Evolutionary conservation across 2,329 filamentous ascomycete genomes (phyloP), one percentile per base, ranked within the genome.

Genomic region (Monosporascus sp.): DNA sequence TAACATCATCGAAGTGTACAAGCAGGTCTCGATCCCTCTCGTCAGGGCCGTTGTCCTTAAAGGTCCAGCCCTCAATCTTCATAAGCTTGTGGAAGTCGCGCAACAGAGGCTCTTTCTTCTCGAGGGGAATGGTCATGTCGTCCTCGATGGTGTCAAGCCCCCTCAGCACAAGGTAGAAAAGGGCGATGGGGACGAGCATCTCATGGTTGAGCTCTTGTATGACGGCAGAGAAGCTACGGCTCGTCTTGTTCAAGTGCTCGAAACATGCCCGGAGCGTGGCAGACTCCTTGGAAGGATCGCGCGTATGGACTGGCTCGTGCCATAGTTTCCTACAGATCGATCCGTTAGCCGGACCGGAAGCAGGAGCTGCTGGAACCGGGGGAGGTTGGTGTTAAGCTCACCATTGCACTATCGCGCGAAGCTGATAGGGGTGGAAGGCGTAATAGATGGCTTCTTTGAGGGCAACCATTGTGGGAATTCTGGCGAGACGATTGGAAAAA

Each of bases 121-220:
- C 80, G 40, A 93, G 75, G 3, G 87, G 78, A 56, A 99, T 87
- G 5, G 91, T 96, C 85, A 97, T 97, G 72, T 99, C 94, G 78
- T 99, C 94, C 74, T 99, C 94, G 56, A 99, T 89, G n/a, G 94
- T 99, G 72, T 99, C 94, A 49, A 99, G 82, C 47, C 90, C 94
- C 56, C 94, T 89, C 51, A 99, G 80, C 51, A 91, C 83, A 28
- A 99, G 83, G 76, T 99, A 99, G 80, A 99, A 99, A 9, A 97
- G 78, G 52, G 87, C 85, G 46, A 97, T 81, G 24, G 94, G 91
- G 41, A 97, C 83, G 37, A 97, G 83, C 35, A 99, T 85, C 74
- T 99, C 93, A 1, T 91, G 91, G 68, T 97, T 92, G 44, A 99
- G 82, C 74, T 99, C 94, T 73, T 96, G 85, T 60, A 99, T 99